phyloP scores from a whole-genome alignment of 306 rosid genomes.

The Fragaria vesca region DNA sequence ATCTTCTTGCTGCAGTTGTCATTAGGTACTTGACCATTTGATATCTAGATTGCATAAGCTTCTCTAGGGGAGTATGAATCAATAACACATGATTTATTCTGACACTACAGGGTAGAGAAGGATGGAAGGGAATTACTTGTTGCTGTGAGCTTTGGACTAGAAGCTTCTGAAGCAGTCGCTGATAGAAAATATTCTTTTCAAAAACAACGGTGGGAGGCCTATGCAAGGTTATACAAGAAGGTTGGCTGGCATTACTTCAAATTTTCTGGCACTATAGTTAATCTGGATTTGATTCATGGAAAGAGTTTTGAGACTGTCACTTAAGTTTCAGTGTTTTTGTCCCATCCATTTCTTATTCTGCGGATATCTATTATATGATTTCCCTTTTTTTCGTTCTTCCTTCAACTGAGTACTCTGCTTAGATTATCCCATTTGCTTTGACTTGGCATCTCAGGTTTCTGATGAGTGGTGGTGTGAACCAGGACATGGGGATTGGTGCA shows the following conservation, averaged over 20 bases:
- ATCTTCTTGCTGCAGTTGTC: constrained; percentile 87
- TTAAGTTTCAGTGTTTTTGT: background rate
- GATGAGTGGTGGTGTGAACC: constrained; percentile 99
- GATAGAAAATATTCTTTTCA: constrained; percentile 81
- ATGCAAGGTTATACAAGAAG: constrained; percentile 82
- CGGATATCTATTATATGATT: background rate
- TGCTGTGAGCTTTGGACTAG: constrained; percentile 82
- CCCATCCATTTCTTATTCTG: background rate
- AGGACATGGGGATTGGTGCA: constrained; percentile 97
- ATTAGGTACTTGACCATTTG: constrained; percentile 44
- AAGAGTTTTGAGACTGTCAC: constrained; percentile 8
- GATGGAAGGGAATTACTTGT: constrained; percentile 83
- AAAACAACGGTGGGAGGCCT: constrained; percentile 84
- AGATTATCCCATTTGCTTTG: background rate
- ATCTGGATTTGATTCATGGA: background rate
- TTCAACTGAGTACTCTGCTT: background rate
- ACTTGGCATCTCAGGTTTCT: constrained; percentile 57
- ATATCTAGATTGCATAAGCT: background rate
- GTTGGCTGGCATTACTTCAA: constrained; percentile 37
- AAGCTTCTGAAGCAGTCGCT: constrained; percentile 92
- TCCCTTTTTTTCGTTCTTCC: background rate
- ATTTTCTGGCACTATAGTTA: background rate
- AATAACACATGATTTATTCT: constrained; percentile 25
- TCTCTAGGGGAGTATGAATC: constrained; percentile 10
- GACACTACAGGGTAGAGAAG: constrained; percentile 60